Conservation (phyloP, 106 monocot genomes). For the Cymbidium sinense region DNA sequence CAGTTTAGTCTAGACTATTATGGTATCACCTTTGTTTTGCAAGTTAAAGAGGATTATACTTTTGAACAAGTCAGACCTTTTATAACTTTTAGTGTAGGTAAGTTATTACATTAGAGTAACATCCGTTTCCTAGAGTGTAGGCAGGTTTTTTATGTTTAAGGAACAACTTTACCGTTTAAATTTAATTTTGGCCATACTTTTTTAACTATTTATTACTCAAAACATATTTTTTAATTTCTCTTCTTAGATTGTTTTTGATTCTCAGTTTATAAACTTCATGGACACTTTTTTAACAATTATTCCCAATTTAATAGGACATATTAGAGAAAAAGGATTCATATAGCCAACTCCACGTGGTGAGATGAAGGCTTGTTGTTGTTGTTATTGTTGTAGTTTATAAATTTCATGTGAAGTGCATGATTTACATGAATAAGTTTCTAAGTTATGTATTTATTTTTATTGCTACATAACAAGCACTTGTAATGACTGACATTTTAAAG, state of each 20-base stretch:
- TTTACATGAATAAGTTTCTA: neutral
- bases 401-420: neutral
- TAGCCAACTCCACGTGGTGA: too few species aligned
- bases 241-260: neutral
- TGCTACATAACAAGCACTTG: neutral
- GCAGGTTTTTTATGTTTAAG: neutral
- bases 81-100: constrained; percentile 9
- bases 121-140: neutral
- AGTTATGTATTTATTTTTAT: neutral
- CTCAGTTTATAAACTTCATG: neutral
- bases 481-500: neutral
- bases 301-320: too few species aligned
- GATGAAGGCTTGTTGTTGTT: too few species aligned
- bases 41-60: neutral
- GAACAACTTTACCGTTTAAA: neutral
- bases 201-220: neutral
- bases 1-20: neutral
- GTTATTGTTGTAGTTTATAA: too few species aligned
- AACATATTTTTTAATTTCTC: too few species aligned
- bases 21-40: neutral
- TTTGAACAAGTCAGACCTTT: constrained; percentile 2
- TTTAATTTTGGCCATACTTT: neutral
- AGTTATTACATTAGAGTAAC: neutral
- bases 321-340: too few species aligned
- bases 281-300: too few species aligned